Evolutionary conservation across 345 rosid genomes (phyloP).

Genomic region (Populus davidiana): DNA sequence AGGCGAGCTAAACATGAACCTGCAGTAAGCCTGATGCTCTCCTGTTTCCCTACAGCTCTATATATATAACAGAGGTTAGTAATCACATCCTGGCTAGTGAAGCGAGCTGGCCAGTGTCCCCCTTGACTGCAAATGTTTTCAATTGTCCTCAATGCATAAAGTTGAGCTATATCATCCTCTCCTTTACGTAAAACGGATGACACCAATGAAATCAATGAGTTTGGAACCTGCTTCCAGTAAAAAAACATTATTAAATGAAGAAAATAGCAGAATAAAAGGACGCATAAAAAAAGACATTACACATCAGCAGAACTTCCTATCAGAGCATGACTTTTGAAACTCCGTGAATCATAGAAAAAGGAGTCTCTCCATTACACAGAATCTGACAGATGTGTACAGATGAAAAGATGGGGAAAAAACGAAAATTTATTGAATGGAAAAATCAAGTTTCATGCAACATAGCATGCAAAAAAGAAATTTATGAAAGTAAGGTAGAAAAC

Average conservation of each 20-base stretch:
- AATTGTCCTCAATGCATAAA: constrained; percentile 89
- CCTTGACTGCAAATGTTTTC: constrained; percentile 98
- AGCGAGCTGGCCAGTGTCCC: constrained; percentile 78
- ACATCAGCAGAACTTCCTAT: constrained; percentile 4
- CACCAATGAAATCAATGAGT: constrained; percentile 85
- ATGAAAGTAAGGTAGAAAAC: constrained; percentile 21
- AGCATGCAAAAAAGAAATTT: constrained; percentile 1
- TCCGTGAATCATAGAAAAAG: background rate
- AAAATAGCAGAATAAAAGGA: background rate
- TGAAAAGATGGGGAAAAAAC: background rate
- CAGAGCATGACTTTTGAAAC: background rate
- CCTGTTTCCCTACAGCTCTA: constrained; percentile 86
- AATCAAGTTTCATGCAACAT: background rate
- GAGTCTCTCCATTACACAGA: background rate
- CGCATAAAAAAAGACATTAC: constrained; percentile 6
- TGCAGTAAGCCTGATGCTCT: constrained; percentile 90
- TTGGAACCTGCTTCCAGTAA: constrained; percentile 65
- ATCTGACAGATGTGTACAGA: background rate
- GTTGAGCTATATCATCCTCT: constrained; percentile 93
- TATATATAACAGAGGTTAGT: constrained; percentile 82
- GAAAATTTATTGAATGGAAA: background rate
- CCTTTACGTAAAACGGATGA: constrained; percentile 91
- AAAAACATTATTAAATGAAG: constrained; percentile 8
- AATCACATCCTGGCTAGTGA: constrained; percentile 84
- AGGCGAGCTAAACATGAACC: constrained; percentile 98